Percentiles rank a stretch among this genome's conserved stretches.
Evolutionary conservation across 495 filamentous ascomycete genomes (phyloP).

Genomic region (Viridothelium virens): DNA sequence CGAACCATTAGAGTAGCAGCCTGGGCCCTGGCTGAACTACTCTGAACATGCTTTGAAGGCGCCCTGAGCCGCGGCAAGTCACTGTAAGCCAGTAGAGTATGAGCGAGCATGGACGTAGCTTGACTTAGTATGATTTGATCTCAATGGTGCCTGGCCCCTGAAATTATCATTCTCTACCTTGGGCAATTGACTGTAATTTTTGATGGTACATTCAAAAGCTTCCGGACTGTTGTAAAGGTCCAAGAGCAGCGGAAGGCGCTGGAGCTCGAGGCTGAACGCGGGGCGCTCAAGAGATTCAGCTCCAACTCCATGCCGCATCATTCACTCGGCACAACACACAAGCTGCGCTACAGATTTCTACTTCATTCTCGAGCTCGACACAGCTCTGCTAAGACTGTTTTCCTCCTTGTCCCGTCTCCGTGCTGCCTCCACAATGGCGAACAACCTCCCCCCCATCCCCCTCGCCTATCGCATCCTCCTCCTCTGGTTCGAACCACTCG

Average conservation of each 20-base stretch:
- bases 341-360: not conserved
- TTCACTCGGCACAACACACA: not conserved
- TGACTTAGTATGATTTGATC: not conserved
- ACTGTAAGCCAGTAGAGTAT: not conserved
- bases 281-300: not conserved
- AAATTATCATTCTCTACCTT: not conserved
- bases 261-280: not conserved
- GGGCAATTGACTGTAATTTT: not conserved
- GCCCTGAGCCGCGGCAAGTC: not conserved
- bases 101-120: not conserved
- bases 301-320: not conserved
- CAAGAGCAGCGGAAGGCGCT: not conserved
- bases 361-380: not conserved
- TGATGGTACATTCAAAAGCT: not conserved
- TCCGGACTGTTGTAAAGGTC: not conserved
- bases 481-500: constrained; percentile 32
- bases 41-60: not conserved
- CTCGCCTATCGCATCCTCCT: constrained; percentile 32
- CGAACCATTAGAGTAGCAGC: too few species aligned
- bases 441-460: constrained; percentile 22
- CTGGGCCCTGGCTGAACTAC: not conserved
- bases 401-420: not conserved
- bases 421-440: constrained; percentile 4
- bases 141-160: not conserved
- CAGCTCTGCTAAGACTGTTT: not conserved